A percentile compares a stretch with the other conserved stretches of the same genome.
These are phyloP conservation scores for Spinacia oleracea DNA, from an alignment of 179 eudicot species.

Conservation along the genomic window DNA sequence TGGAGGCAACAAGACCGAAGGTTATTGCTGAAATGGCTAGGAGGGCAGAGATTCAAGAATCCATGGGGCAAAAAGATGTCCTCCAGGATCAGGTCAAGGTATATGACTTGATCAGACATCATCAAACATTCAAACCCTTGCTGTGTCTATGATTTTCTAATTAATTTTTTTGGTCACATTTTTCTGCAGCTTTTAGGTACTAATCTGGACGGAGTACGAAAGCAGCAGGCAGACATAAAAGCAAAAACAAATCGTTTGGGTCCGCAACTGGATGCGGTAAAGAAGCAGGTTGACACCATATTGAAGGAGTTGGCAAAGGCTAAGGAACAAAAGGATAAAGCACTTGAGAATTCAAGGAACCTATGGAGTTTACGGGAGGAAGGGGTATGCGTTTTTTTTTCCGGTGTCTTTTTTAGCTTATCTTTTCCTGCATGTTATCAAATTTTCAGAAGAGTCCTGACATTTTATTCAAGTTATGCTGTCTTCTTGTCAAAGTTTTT, in stretches of 20 bases:
- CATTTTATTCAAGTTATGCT: background rate
- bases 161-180: background rate
- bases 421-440: background rate
- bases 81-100: conserved; percentile 94
- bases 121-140: background rate
- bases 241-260: conserved; percentile 47
- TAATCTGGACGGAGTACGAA: conserved; percentile 72
- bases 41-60: conserved; percentile 78
- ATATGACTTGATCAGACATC: conserved; percentile 16
- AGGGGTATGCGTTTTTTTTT: conserved; percentile 54
- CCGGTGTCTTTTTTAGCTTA: background rate
- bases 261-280: conserved; percentile 39
- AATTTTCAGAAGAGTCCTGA: background rate
- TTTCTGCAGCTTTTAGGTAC: conserved; percentile 62
- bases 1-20: conserved; percentile 81
- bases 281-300: conserved; percentile 40
- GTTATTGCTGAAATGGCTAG: conserved; percentile 73
- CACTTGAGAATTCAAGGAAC: conserved; percentile 32
- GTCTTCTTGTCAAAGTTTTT: background rate
- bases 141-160: conserved; percentile 1
- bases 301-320: conserved; percentile 39
- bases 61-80: conserved; percentile 68
- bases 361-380: conserved; percentile 49
- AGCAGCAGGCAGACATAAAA: conserved; percentile 54
- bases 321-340: conserved; percentile 42